These are phyloP conservation scores for Fusarium sp. DNA, from an alignment of 2,329 filamentous ascomycete species.

Conservation along the genomic window DNA sequence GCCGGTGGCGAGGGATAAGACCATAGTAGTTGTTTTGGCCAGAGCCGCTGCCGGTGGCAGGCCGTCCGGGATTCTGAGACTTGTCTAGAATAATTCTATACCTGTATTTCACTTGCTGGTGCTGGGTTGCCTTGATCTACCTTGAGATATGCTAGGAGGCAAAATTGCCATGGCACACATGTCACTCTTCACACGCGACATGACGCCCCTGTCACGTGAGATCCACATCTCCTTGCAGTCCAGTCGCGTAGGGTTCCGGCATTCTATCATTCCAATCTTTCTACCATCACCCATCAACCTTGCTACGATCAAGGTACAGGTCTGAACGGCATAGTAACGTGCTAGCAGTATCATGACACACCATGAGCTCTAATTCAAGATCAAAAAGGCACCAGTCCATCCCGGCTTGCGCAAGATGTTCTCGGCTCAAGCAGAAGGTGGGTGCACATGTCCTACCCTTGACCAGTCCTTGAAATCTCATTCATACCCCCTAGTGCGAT, in stretches of 20 bases:
- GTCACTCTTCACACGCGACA: no score
- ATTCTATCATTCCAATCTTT: not conserved
- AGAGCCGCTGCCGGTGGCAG: not conserved
- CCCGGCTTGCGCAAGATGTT: slow-evolving; percentile 26
- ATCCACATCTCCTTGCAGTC: not conserved
- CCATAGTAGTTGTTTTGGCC: slow-evolving; percentile 7
- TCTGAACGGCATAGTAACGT: not conserved
- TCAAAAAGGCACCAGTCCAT: slow-evolving; percentile 9
- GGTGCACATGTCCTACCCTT: not conserved
- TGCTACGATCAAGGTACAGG: not conserved
- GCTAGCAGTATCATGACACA: not conserved
- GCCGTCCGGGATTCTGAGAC: slow-evolving; percentile 1
- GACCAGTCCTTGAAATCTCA: not conserved
- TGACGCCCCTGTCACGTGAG: not conserved
- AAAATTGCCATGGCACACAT: no score
- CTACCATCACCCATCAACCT: not conserved
- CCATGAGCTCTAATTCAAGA: not conserved
- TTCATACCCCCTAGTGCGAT: not conserved
- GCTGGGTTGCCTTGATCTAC: no score
- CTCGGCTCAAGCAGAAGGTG: not conserved
- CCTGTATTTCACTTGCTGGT: no score
- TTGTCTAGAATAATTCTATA: not conserved
- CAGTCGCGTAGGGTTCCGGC: not conserved
- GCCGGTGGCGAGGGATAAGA: slow-evolving; percentile 5
- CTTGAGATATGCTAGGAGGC: no score